phyloP scores from a whole-genome alignment of 805 yeast species.

The Pichia paraexigua region DNA sequence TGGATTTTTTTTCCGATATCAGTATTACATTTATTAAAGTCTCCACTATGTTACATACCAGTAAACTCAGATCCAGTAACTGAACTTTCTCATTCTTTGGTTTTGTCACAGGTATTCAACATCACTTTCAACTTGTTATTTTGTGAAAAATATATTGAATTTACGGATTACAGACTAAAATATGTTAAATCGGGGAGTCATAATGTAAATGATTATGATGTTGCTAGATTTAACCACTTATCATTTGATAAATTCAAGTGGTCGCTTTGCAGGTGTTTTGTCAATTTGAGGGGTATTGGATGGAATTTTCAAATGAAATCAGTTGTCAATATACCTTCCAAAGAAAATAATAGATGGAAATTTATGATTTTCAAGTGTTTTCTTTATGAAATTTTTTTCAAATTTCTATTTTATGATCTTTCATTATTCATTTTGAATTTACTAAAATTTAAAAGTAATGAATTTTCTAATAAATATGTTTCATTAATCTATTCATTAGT shows the following conservation, averaged over 20 bases:
- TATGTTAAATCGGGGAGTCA: background rate
- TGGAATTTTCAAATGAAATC: slow-evolving; percentile 10
- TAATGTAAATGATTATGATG: background rate
- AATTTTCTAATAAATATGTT: background rate
- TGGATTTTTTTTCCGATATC: background rate
- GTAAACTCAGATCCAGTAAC: background rate
- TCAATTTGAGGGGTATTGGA: slow-evolving; percentile 10
- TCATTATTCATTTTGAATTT: background rate
- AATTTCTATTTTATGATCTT: slow-evolving; percentile 8
- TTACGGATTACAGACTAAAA: slow-evolving; percentile 5
- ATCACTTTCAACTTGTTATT: slow-evolving; percentile 3
- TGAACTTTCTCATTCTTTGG: background rate
- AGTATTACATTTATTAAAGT: slow-evolving; percentile 2
- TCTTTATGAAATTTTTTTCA: slow-evolving; percentile 2
- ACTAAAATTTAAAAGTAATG: background rate
- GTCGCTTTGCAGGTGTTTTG: slow-evolving; percentile 7
- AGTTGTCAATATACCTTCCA: background rate
- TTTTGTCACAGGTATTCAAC: background rate
- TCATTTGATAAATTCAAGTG: slow-evolving; percentile 5
- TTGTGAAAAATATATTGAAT: slow-evolving; percentile 1
- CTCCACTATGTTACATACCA: slow-evolving; percentile 2
- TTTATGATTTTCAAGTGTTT: slow-evolving; percentile 7
- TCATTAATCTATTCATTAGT: background rate
- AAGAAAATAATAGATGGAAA: slow-evolving; percentile 3
- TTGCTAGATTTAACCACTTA: slow-evolving; percentile 1